These are phyloP conservation scores for Suillus subluteus DNA, from an alignment of 768 basidiomycete genomes.

Conservation along the genomic window DNA sequence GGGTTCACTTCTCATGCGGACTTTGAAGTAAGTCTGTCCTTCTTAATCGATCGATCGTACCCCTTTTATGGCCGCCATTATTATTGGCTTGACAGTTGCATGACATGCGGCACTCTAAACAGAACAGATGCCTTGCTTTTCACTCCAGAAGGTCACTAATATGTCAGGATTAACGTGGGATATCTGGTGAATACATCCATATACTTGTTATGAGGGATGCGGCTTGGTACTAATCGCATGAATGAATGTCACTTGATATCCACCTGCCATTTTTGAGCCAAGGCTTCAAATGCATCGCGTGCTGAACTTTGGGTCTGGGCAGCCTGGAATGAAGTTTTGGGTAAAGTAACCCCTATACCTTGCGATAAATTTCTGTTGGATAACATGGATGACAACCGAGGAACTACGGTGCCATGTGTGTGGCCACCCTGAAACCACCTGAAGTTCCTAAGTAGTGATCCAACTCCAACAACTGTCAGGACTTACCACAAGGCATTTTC, in stretches of 20 bases:
- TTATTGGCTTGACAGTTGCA: too few relatives aligned
- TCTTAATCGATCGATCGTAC: too few relatives aligned
- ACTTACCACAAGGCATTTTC: background rate
- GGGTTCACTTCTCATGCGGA: background rate
- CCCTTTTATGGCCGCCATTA: too few relatives aligned
- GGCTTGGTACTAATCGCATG: too few relatives aligned
- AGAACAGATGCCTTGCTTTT: too few relatives aligned
- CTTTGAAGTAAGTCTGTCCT: background rate
- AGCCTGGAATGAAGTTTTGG: background rate
- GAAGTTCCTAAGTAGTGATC: background rate
- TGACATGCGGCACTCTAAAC: too few relatives aligned
- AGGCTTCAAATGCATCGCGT: background rate
- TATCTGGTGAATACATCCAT: too few relatives aligned
- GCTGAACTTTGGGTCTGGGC: background rate
- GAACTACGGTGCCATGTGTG: background rate
- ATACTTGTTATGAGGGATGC: too few relatives aligned
- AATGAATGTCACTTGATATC: too few relatives aligned
- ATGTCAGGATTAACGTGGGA: too few relatives aligned
- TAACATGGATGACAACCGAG: background rate
- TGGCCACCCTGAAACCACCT: background rate
- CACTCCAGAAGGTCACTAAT: too few relatives aligned
- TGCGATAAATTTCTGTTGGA: background rate
- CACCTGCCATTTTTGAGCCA: background rate
- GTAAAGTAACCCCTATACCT: background rate
- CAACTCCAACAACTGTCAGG: background rate